These are phyloP conservation scores for Quercus wislizeni DNA, from an alignment of 306 rosid species.

Conservation along the genomic window DNA sequence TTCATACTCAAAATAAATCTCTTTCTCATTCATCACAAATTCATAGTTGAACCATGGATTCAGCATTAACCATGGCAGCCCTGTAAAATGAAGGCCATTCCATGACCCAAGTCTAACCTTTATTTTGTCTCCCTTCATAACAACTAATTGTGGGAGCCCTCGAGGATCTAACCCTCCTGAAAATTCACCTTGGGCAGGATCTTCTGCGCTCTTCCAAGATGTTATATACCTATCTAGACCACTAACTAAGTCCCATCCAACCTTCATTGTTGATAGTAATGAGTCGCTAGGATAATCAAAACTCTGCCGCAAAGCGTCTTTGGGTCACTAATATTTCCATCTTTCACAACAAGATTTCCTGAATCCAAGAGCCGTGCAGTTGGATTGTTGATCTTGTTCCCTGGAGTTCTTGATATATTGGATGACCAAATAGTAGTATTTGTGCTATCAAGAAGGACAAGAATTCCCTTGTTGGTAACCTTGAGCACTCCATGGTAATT, in stretches of 20 bases:
- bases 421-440: too few species aligned
- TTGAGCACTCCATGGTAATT: neutral
- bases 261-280: slow-evolving; percentile 15
- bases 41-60: slow-evolving; percentile 1
- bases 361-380: slow-evolving; percentile 29
- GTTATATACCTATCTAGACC: too few species aligned
- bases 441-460: too few species aligned
- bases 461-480: neutral
- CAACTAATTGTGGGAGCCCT: too few species aligned
- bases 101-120: slow-evolving; percentile 13
- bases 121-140: too few species aligned
- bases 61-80: neutral
- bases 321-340: neutral
- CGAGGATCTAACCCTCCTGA: too few species aligned
- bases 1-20: slow-evolving; percentile 1
- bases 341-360: slow-evolving; percentile 38
- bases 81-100: slow-evolving; percentile 21
- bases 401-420: neutral
- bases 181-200: too few species aligned
- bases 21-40: slow-evolving; percentile 5
- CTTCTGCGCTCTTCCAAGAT: too few species aligned
- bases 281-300: slow-evolving; percentile 34
- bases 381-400: neutral
- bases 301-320: slow-evolving; percentile 34
- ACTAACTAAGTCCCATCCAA: too few species aligned